These are phyloP conservation scores for Monilinia laxa DNA, from an alignment of 2,329 filamentous ascomycete genomes.

Conservation along the genomic window DNA sequence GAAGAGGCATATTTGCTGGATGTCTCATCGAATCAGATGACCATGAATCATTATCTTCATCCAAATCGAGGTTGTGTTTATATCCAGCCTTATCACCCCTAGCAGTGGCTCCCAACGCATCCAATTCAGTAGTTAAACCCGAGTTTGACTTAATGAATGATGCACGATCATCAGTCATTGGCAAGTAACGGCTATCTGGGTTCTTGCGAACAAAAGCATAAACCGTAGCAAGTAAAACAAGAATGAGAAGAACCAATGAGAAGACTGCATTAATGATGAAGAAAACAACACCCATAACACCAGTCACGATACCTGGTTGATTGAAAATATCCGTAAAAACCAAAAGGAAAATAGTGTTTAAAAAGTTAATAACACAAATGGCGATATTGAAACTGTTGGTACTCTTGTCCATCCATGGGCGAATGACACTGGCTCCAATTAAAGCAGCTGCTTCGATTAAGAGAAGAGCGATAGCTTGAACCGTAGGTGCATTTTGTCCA, in stretches of 20 bases:
- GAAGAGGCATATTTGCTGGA: constrained; percentile 42
- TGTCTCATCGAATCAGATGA: constrained; percentile 57
- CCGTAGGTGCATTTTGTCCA: constrained; percentile 66
- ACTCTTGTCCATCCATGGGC: constrained; percentile 99
- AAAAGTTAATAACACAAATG: constrained; percentile 84
- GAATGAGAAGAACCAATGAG: constrained; percentile 75
- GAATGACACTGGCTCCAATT: constrained; percentile 73
- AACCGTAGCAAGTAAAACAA: constrained; percentile 74
- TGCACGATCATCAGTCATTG: constrained; percentile 92
- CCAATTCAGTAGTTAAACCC: constrained; percentile 82
- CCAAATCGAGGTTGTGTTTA: constrained; percentile 60
- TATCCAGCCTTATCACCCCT: constrained; percentile 72
- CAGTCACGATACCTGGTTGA: constrained; percentile 77
- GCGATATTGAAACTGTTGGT: constrained; percentile 96
- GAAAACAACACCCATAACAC: constrained; percentile 84
- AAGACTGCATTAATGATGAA: constrained; percentile 86
- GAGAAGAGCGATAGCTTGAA: constrained; percentile 79
- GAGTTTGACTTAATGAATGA: constrained; percentile 98
- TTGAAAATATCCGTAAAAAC: constrained; percentile 87
- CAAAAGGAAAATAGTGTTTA: constrained; percentile 85
- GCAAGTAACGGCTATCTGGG: constrained; percentile 90
- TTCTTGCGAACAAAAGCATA: constrained; percentile 89
- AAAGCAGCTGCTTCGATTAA: constrained; percentile 79
- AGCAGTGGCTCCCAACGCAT: constrained; percentile 84
- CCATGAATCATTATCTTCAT: constrained; percentile 70